phyloP scores from a whole-genome alignment of 306 rosid genomes.

The Trifolium dubium region DNA sequence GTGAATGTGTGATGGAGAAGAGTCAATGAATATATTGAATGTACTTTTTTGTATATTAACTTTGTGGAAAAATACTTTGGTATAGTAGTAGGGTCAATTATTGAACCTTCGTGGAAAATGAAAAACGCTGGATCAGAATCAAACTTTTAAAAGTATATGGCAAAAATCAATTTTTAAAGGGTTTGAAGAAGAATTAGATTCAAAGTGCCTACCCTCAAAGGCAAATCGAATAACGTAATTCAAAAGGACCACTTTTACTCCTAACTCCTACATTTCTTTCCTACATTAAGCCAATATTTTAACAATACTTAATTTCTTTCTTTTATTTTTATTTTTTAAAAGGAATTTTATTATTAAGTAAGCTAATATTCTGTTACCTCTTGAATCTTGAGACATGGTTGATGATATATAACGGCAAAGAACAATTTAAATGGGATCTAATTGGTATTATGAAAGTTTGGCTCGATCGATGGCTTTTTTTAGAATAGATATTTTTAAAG shows the following conservation, averaged over 20 bases:
- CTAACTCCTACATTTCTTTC: conserved; percentile 34
- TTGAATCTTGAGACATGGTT: too few relatives aligned
- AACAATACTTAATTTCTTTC: background rate
- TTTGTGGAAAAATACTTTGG: conserved; percentile 2
- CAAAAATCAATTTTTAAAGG: conserved; percentile 40
- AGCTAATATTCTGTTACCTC: too few relatives aligned
- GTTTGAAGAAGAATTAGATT: conserved; percentile 52
- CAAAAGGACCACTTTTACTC: conserved; percentile 33
- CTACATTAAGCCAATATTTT: conserved; percentile 8
- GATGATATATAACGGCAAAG: too few relatives aligned
- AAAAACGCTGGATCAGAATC: conserved; percentile 43
- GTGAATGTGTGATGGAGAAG: conserved; percentile 25
- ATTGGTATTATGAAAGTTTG: too few relatives aligned
- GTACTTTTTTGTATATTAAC: conserved; percentile 4
- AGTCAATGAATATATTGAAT: conserved; percentile 27
- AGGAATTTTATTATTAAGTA: too few relatives aligned
- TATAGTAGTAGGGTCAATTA: conserved; percentile 35
- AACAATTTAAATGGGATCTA: too few relatives aligned
- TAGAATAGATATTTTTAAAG: too few relatives aligned
- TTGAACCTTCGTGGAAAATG: conserved; percentile 46
- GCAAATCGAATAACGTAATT: conserved; percentile 40
- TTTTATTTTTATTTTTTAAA: background rate
- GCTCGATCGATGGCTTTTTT: too few relatives aligned
- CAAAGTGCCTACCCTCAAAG: conserved; percentile 56
- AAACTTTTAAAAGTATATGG: conserved; percentile 41